Conservation (phyloP, 2,329 filamentous ascomycete species). For the Xylaria sp. region DNA sequence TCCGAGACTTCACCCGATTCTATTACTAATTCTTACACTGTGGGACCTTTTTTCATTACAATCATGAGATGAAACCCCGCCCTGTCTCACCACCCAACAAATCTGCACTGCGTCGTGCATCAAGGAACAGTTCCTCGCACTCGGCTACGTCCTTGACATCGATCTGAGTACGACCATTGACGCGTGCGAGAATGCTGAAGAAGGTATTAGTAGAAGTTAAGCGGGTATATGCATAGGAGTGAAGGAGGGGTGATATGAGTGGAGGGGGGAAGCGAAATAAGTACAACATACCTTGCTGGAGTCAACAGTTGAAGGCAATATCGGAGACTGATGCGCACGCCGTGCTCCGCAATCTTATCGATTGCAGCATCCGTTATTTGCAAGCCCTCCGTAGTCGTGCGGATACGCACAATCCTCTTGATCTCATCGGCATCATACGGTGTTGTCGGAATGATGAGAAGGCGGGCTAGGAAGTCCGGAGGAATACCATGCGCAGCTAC, state of each 20-base stretch:
- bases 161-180: slow-evolving; percentile 80
- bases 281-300: slow-evolving; percentile 73
- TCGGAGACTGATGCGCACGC: slow-evolving; percentile 86
- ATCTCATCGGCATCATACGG: slow-evolving; percentile 91
- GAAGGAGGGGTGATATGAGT: slow-evolving; percentile 10
- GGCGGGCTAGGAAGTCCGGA: slow-evolving; percentile 88
- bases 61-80: slow-evolving; percentile 71
- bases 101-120: slow-evolving; percentile 79
- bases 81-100: slow-evolving; percentile 72
- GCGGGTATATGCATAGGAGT: slow-evolving; percentile 23
- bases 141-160: slow-evolving; percentile 81
- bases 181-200: slow-evolving; percentile 82
- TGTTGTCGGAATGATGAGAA: slow-evolving; percentile 95
- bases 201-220: slow-evolving; percentile 30
- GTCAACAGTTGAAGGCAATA: slow-evolving; percentile 94
- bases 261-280: slow-evolving; percentile 18
- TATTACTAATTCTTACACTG: slow-evolving; percentile 32
- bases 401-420: slow-evolving; percentile 87
- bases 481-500: slow-evolving; percentile 93
- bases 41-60: slow-evolving; percentile 1
- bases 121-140: slow-evolving; percentile 85
- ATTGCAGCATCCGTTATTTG: slow-evolving; percentile 83
- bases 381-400: slow-evolving; percentile 83
- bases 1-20: slow-evolving; percentile 12
- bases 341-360: slow-evolving; percentile 86